A percentile compares a stretch with the other conserved stretches of the same genome.
These are phyloP conservation scores for Rhizopogon vinicolor DNA, from an alignment of 768 basidiomycete species.

Conservation along the genomic window DNA sequence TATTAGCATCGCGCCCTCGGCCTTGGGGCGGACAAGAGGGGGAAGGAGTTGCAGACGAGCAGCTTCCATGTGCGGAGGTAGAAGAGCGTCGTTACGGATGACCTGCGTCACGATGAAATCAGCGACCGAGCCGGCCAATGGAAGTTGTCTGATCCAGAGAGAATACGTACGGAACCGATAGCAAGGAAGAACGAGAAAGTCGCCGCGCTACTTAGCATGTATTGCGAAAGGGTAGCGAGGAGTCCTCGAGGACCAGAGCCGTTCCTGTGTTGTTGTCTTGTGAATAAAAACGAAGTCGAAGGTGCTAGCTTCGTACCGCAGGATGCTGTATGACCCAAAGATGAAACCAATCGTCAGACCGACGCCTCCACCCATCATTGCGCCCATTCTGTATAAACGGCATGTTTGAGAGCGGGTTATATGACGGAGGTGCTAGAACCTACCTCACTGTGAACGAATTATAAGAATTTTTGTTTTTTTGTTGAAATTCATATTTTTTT, in stretches of 20 bases:
- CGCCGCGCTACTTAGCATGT: slow-evolving; percentile 97
- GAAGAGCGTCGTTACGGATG: slow-evolving; percentile 73
- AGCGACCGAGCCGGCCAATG: background rate
- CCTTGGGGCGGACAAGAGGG: slow-evolving; percentile 55
- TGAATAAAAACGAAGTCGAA: slow-evolving; percentile 2
- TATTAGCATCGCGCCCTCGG: slow-evolving; percentile 67
- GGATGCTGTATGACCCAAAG: slow-evolving; percentile 89
- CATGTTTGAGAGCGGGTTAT: slow-evolving; percentile 6
- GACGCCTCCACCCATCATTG: slow-evolving; percentile 88
- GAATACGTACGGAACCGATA: slow-evolving; percentile 73
- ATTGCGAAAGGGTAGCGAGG: slow-evolving; percentile 90
- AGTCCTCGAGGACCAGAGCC: slow-evolving; percentile 90
- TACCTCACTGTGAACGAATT: slow-evolving; percentile 54
- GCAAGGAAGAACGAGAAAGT: slow-evolving; percentile 98
- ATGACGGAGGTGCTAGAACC: slow-evolving; percentile 13
- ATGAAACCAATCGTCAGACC: slow-evolving; percentile 97
- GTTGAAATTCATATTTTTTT: background rate
- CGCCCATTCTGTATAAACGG: slow-evolving; percentile 69
- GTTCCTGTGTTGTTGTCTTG: slow-evolving; percentile 41
- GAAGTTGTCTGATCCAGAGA: background rate
- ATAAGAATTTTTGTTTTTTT: background rate
- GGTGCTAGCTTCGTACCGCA: slow-evolving; percentile 54
- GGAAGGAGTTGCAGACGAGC: slow-evolving; percentile 54
- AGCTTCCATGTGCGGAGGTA: slow-evolving; percentile 60
- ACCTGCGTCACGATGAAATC: slow-evolving; percentile 45